Base-by-base conservation (phyloP, 148 eudicot genomes). In the Camellia japonica region DNA sequence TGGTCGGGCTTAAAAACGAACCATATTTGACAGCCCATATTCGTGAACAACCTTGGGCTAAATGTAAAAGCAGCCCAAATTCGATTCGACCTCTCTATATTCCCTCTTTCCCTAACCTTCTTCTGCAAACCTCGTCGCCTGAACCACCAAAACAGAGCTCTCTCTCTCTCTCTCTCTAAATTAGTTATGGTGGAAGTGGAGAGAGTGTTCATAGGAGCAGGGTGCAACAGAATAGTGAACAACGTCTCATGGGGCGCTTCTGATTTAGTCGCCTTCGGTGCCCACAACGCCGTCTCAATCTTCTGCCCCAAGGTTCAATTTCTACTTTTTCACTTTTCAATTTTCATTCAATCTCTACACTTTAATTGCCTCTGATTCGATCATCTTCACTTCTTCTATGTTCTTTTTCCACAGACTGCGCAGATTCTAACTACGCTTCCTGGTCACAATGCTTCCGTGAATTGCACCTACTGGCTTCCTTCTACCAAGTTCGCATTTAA, bases 191-290 rank as follows among this genome's bases (percentile, higher is more conserved):
- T 59, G 38, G 86, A 84, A 76, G 94, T 82, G n/a, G 86, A 84
- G 69, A 89, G 92, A 70, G 88, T 85, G 51, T 93, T 93, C 80
- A 90, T 93, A 76, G 97, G 94, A 83, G 97, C 94, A 80, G 98
- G 97, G 2, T 95, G 98, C 86, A 95, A 95, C 80, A 87, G 97
- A 83, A 81, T 95, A 71, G 98, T 95, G 38, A 90, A 91, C 88
- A 95, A 95, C 78, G 97, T 93, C 58, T 93, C 97, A 3, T 95
- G 98, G 98, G 97, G 93, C 3, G 93, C 98, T 10, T 90, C 87
- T 80, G 84, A 84, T 79, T 85, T 93, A 65, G 86, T 95, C 68
- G 84, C 97, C 67, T 95, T 95, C 64, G 98, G 97, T 74, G 89
- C 97, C 18, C 92, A 93, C 54, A 95, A 93, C 82, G 97, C 98